These are phyloP conservation scores for Alternaria atra DNA, from an alignment of 2,329 filamentous ascomycete genomes.

Conservation along the genomic window DNA sequence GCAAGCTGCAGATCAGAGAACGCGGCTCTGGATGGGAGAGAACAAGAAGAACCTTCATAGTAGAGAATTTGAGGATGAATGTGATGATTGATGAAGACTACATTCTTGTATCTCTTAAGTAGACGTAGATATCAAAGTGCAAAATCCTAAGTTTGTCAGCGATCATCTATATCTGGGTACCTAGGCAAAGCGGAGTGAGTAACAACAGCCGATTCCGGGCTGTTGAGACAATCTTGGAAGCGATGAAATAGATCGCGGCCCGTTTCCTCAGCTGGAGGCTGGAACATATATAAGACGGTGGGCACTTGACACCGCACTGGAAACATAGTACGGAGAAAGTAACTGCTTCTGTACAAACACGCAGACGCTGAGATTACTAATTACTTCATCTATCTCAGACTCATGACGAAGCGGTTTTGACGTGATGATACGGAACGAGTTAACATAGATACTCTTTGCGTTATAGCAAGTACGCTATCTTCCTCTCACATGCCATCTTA, in stretches of 20 bases:
- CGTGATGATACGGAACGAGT: background rate
- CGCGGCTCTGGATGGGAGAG: background rate
- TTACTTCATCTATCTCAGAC: background rate
- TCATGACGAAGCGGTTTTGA: background rate
- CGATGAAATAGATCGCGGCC: no score
- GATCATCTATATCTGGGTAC: no score
- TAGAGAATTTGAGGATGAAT: background rate
- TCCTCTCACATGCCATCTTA: background rate
- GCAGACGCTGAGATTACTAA: background rate
- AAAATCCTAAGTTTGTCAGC: no score
- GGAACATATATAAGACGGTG: no score
- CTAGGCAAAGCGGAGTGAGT: no score
- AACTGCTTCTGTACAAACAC: background rate
- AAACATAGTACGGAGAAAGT: no score
- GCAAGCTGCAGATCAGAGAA: background rate
- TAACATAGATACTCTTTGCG: background rate
- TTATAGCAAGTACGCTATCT: background rate
- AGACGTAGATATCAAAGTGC: no score
- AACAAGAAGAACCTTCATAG: background rate
- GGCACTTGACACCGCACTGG: no score
- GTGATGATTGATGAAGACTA: background rate
- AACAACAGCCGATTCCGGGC: no score
- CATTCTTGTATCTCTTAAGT: no score
- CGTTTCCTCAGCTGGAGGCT: no score
- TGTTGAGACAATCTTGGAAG: no score